phyloP scores from a whole-genome alignment of 2,329 filamentous ascomycete genomes.

The Aspergillus sp. region DNA sequence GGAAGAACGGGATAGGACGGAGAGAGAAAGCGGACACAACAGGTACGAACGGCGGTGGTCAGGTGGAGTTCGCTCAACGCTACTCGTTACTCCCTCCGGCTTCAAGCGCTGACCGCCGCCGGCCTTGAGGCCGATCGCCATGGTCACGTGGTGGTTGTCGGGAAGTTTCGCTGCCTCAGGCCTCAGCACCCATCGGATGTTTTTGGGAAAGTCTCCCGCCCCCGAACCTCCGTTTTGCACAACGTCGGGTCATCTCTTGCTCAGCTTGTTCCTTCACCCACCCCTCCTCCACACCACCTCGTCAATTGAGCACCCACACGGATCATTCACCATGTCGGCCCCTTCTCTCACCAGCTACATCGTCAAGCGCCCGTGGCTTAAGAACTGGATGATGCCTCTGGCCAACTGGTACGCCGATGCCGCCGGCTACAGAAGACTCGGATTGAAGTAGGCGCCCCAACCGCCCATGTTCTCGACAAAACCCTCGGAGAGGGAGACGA shows the following conservation, averaged over 20 bases:
- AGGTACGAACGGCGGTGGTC: slow-evolving; percentile 12
- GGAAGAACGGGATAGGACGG: slow-evolving; percentile 11
- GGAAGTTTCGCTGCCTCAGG: slow-evolving; percentile 13
- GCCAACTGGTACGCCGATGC: slow-evolving; percentile 86
- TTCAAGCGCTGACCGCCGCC: slow-evolving; percentile 14
- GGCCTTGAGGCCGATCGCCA: slow-evolving; percentile 15
- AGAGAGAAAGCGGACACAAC: slow-evolving; percentile 8
- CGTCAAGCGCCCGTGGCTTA: slow-evolving; percentile 80
- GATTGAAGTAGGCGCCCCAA: slow-evolving; percentile 67
- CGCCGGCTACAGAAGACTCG: slow-evolving; percentile 88
- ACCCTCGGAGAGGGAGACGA: slow-evolving; percentile 7
- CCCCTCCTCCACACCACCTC: slow-evolving; percentile 28
- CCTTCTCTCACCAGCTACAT: slow-evolving; percentile 73
- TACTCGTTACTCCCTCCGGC: slow-evolving; percentile 4
- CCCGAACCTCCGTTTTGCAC: slow-evolving; percentile 38
- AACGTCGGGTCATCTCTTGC: slow-evolving; percentile 37
- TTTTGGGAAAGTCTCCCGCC: slow-evolving; percentile 28
- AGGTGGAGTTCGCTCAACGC: slow-evolving; percentile 17
- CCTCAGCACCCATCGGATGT: slow-evolving; percentile 16
- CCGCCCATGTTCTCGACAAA: slow-evolving; percentile 11
- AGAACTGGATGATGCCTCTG: slow-evolving; percentile 73
- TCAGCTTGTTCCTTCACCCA: slow-evolving; percentile 25
- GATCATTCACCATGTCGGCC: slow-evolving; percentile 61
- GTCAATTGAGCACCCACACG: slow-evolving; percentile 27
- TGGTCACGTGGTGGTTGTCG: not conserved